phyloP scores from a whole-genome alignment of 169 alveolate genomes.

The Plasmodium coatneyi region DNA sequence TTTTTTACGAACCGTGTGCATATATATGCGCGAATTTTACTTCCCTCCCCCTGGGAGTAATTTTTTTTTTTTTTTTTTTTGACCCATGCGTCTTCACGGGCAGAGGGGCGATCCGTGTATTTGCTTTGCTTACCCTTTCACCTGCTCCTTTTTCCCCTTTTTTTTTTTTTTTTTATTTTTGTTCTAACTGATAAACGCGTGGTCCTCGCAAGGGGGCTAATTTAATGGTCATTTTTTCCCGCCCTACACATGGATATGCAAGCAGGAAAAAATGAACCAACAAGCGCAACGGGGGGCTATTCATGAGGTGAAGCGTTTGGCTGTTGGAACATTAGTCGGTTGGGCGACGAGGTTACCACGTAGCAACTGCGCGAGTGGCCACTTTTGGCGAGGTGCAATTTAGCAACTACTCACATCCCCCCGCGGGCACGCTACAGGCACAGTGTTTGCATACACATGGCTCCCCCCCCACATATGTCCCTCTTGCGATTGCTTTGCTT shows the following conservation, averaged over 20 bases:
- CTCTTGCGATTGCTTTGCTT: not conserved
- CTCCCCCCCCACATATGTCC: not conserved
- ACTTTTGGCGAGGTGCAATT: too few relatives aligned
- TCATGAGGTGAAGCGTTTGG: not conserved
- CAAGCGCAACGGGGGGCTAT: not conserved
- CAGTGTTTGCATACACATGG: not conserved
- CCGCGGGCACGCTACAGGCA: too few relatives aligned
- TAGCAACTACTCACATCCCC: too few relatives aligned
- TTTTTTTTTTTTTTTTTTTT: too few relatives aligned
- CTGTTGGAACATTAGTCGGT: not conserved
- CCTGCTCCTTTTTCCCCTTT: not conserved
- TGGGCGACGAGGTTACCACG: not conserved
- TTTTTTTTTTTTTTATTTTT: not conserved
- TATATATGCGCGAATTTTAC: not conserved
- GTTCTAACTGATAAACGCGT: not conserved
- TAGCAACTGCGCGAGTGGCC: not conserved
- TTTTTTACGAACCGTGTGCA: not conserved
- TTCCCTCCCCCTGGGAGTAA: not conserved
- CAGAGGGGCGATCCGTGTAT: not conserved
- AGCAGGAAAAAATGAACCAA: not conserved
- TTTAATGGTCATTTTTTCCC: not conserved
- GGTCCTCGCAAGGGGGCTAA: not conserved
- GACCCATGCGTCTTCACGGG: not conserved
- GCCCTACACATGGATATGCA: not conserved
- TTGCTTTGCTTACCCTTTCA: not conserved